Base-by-base conservation (phyloP, 768 basidiomycete species). In the Mycena latifolia region DNA sequence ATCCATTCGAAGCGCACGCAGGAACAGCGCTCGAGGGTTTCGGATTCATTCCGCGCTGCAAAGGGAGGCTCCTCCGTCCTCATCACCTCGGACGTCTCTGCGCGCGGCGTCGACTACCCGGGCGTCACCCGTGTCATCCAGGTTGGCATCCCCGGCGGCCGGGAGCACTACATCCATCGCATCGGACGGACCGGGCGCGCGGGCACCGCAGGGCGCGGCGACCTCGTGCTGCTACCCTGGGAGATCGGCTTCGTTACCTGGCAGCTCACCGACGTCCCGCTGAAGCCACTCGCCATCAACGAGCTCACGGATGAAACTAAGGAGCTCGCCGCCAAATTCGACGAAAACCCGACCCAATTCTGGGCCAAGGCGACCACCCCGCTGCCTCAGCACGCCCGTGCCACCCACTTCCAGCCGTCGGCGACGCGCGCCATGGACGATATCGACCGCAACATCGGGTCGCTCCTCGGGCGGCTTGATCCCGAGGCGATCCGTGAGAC, bases 81-180 rank as follows among this genome's bases (percentile, higher is more conserved):
- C 55, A 82, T 98, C 70, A 92, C 90, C 5, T 95, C 94, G 1
- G 95, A 97, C 70, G 89, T 97, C 7, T 95, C 93, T 29, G 94
- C 94, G 24, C 88, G 94, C 62, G 94, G 94, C 18, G 86, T 96
- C 48, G 94, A 97, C 76, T 97, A 96, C 75, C 94, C 94, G 10
- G 88, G 87, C 22, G 92, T 96, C 24, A 94, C 93, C 0, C 89
- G 95, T 41, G 92, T 96, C 66, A 92, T 99, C 69, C 98, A 98
- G 76, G 82, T 99, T 55, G 96, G 97, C 55, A 82, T 92, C 9
- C 96, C 97, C 2, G 75, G 79, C 8, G 82, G 78, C 1, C 77
- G 86, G 12, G 91, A 94, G 24, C 86, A 90, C 69, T 97, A 98
- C 75, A 82, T 95, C 54, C 94, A 96, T 70, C 91, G 96, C 62